phyloP scores from a whole-genome alignment of 2,329 filamentous ascomycete genomes.

The Daldinia eschscholtzii region DNA sequence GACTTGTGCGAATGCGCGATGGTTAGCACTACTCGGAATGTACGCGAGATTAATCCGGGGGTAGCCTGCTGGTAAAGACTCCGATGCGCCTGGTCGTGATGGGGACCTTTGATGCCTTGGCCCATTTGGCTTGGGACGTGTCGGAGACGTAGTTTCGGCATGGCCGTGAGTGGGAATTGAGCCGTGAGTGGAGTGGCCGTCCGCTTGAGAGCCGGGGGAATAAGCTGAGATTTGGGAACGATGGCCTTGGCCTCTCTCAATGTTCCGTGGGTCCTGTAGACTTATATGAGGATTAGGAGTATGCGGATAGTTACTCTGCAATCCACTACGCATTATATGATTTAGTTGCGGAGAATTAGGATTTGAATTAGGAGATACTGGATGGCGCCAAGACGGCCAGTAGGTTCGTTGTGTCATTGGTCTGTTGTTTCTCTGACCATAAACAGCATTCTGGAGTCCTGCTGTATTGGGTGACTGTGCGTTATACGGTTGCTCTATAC shows the following conservation, averaged over 20 bases:
- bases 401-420: too few species aligned
- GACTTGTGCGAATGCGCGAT: not conserved
- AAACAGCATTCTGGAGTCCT: not conserved
- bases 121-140: not conserved
- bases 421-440: not conserved
- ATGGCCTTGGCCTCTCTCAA: not conserved
- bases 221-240: not conserved
- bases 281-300: not conserved
- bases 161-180: not conserved
- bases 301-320: not conserved
- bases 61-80: too few species aligned
- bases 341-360: not conserved
- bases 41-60: slow-evolving; percentile 10
- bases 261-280: not conserved
- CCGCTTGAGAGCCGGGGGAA: not conserved
- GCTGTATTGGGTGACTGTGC: slow-evolving; percentile 1
- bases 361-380: not conserved
- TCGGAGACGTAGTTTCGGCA: not conserved
- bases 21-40: slow-evolving; percentile 9
- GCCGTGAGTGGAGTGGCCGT: not conserved
- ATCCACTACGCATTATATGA: not conserved
- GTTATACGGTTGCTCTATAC: not conserved
- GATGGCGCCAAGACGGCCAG: not conserved
- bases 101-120: not conserved
- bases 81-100: not conserved